phyloP scores from a whole-genome alignment of 2,329 filamentous ascomycete species.

The Cladosporium austrohemisphaericum region DNA sequence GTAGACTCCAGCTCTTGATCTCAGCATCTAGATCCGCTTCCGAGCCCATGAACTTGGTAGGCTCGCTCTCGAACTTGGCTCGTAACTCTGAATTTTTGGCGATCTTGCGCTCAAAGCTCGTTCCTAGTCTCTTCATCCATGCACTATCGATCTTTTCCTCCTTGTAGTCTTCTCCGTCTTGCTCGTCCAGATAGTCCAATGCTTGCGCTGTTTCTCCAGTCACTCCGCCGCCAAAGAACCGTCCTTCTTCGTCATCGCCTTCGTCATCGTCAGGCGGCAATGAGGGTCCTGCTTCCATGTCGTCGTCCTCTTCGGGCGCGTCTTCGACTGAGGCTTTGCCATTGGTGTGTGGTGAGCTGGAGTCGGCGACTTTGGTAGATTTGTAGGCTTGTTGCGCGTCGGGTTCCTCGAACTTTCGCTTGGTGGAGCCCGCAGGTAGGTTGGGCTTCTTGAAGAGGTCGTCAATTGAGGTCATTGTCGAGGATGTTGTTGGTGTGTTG shows the following conservation, averaged over 20 bases:
- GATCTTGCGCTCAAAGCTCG: constrained; percentile 87
- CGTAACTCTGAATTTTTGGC: constrained; percentile 85
- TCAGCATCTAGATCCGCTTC: constrained; percentile 88
- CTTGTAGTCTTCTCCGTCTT: constrained; percentile 49
- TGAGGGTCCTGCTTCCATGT: constrained; percentile 35
- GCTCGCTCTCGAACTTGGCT: constrained; percentile 75
- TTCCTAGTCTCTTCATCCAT: constrained; percentile 77
- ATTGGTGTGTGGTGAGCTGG: constrained; percentile 44
- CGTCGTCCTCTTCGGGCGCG: constrained; percentile 51
- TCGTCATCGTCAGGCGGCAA: constrained; percentile 47
- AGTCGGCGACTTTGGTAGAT: constrained; percentile 51
- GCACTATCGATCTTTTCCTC: constrained; percentile 75
- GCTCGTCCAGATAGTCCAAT: constrained; percentile 79
- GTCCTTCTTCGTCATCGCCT: constrained; percentile 80
- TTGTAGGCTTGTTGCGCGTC: constrained; percentile 58
- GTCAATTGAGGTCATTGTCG: constrained; percentile 57
- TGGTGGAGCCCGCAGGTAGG: constrained; percentile 39
- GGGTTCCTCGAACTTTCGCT: constrained; percentile 57
- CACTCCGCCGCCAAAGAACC: constrained; percentile 93
- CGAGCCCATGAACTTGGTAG: constrained; percentile 74
- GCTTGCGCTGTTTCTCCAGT: constrained; percentile 75
- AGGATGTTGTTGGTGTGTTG: neutral
- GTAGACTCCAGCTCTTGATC: constrained; percentile 79
- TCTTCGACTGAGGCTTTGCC: constrained; percentile 47
- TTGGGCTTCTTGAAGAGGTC: constrained; percentile 60